Conservation (phyloP, 257 asterid species). For the Asclepias syriaca region DNA sequence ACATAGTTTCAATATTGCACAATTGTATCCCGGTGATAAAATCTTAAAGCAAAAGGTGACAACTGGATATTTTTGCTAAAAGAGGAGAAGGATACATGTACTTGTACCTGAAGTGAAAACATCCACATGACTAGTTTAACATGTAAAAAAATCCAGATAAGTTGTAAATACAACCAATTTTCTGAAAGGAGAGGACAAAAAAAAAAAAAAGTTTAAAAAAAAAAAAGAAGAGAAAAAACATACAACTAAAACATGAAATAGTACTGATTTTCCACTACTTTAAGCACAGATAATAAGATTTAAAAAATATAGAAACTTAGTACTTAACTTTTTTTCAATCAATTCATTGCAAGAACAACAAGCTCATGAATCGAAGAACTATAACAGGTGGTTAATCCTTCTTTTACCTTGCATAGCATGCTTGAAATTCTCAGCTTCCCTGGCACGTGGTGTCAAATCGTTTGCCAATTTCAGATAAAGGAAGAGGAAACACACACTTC, state of each 20-base stretch:
- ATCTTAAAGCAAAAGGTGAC: neutral
- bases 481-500: neutral
- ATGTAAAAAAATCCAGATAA: conserved; percentile 9
- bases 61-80: neutral
- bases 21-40: neutral
- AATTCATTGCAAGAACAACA: neutral
- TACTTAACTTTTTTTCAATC: neutral
- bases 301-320: neutral
- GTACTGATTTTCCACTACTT: neutral
- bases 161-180: neutral
- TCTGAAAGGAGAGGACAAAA: neutral
- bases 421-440: neutral
- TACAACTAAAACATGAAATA: neutral
- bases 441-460: neutral
- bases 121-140: neutral
- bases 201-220: neutral
- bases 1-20: neutral
- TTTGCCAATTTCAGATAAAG: neutral
- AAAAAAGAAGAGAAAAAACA: neutral
- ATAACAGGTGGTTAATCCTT: neutral
- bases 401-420: conserved; percentile 13
- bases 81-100: neutral
- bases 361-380: neutral
- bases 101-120: neutral
- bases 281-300: neutral